phyloP scores from a whole-genome alignment of 495 filamentous ascomycete genomes.

The Xylaria intraflava region DNA sequence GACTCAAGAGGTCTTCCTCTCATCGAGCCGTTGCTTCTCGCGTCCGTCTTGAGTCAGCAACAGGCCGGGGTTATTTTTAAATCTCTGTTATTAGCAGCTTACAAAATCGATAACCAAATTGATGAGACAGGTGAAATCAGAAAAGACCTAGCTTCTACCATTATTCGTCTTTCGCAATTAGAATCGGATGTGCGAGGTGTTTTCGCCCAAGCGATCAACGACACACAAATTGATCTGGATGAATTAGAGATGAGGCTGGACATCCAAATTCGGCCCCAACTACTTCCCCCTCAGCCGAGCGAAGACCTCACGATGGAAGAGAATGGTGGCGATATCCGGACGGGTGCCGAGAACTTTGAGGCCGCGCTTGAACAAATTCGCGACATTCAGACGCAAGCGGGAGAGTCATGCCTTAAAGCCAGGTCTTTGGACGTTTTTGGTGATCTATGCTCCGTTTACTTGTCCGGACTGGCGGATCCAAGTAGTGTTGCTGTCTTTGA shows the following conservation, averaged over 20 bases:
- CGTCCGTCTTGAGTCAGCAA: constrained; percentile 52
- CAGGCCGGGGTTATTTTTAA: constrained; percentile 57
- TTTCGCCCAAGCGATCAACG: constrained; percentile 52
- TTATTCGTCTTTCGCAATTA: constrained; percentile 55
- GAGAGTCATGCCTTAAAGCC: constrained; percentile 43
- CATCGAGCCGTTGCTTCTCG: constrained; percentile 55
- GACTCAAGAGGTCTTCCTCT: constrained; percentile 49
- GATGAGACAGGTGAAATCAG: constrained; percentile 47
- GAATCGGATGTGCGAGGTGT: constrained; percentile 47
- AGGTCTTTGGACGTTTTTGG: constrained; percentile 39
- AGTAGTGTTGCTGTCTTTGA: constrained; percentile 51
- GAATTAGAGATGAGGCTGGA: constrained; percentile 65
- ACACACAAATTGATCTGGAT: constrained; percentile 58
- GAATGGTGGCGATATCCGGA: constrained; percentile 24
- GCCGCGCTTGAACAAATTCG: constrained; percentile 21
- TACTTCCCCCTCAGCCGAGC: constrained; percentile 24
- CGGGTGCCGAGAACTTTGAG: constrained; percentile 16
- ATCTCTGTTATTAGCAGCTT: constrained; percentile 52
- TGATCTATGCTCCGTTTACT: constrained; percentile 57
- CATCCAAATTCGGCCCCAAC: constrained; percentile 50
- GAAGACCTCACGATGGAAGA: constrained; percentile 52
- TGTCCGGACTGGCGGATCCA: constrained; percentile 47
- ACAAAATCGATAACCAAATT: constrained; percentile 42
- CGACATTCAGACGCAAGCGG: constrained; percentile 33
- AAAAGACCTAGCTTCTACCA: constrained; percentile 54